Percentiles rank a stretch among this genome's conserved stretches.
Evolutionary conservation across 768 basidiomycete species (phyloP).

Genomic region (Russula sp.): DNA sequence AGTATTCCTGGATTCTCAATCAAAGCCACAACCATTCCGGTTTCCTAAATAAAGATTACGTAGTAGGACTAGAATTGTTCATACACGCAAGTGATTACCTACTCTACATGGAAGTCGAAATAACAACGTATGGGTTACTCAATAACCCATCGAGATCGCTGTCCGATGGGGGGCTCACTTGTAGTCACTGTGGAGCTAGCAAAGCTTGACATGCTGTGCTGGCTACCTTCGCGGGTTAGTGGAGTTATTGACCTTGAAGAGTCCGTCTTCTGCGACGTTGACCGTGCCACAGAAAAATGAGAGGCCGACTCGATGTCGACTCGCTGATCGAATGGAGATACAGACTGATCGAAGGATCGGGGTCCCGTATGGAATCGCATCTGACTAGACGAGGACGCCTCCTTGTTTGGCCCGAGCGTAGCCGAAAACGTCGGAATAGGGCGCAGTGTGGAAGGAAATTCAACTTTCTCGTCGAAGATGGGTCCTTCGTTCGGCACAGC

Average conservation of each 20-base stretch:
- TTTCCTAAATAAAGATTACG: background rate
- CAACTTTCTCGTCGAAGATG: conserved; percentile 43
- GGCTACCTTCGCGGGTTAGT: conserved; percentile 36
- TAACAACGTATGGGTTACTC: conserved; percentile 35
- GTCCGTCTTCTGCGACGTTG: background rate
- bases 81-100: background rate
- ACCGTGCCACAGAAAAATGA: background rate
- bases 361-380: conserved; percentile 41
- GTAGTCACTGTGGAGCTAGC: conserved; percentile 30
- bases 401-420: conserved; percentile 32
- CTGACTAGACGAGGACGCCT: conserved; percentile 35
- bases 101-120: background rate
- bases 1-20: background rate
- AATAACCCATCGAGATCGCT: conserved; percentile 48
- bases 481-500: conserved; percentile 30
- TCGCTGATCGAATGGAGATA: conserved; percentile 17
- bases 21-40: background rate
- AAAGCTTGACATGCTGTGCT: conserved; percentile 36
- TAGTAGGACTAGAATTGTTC: background rate
- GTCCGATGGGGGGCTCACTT: conserved; percentile 12
- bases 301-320: conserved; percentile 4
- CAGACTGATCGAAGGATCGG: conserved; percentile 43
- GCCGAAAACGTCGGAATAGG: conserved; percentile 52
- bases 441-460: conserved; percentile 51
- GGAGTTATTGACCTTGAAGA: background rate